phyloP scores from a whole-genome alignment of 2,329 filamentous ascomycete genomes.

The Apiospora sp. region DNA sequence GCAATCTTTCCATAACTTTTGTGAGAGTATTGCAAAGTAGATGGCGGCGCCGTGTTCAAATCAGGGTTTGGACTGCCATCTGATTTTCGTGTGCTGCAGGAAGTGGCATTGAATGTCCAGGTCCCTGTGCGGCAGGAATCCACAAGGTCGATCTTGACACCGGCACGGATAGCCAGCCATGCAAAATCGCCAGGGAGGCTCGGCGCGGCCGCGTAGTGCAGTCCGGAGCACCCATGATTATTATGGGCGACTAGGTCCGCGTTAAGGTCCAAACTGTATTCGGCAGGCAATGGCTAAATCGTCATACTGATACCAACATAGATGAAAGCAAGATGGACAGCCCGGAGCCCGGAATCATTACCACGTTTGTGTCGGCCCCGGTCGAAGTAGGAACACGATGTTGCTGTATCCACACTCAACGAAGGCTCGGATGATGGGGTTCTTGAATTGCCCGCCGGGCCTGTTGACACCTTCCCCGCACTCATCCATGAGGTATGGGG shows the following conservation, averaged over 20 bases:
- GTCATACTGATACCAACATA: neutral
- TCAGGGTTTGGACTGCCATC: too few relatives aligned
- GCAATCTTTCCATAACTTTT: too few relatives aligned
- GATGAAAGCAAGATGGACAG: neutral
- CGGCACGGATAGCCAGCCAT: neutral
- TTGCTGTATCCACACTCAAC: too few relatives aligned
- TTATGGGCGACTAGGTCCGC: neutral
- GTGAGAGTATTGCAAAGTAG: too few relatives aligned
- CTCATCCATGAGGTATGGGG: neutral
- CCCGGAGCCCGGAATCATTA: neutral
- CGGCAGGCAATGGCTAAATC: too few relatives aligned
- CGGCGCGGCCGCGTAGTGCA: neutral
- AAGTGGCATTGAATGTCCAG: too few relatives aligned
- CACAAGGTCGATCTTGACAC: neutral
- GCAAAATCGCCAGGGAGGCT: neutral
- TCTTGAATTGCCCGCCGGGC: neutral
- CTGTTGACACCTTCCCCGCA: neutral
- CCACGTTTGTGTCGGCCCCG: neutral
- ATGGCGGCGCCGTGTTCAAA: too few relatives aligned
- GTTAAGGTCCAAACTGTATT: too few relatives aligned
- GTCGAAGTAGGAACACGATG: neutral
- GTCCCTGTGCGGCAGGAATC: too few relatives aligned
- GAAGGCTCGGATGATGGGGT: neutral
- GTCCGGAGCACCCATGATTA: neutral
- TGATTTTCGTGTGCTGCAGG: too few relatives aligned